phyloP scores from a whole-genome alignment of 345 rosid genomes.

The Eucalyptus curtisii region DNA sequence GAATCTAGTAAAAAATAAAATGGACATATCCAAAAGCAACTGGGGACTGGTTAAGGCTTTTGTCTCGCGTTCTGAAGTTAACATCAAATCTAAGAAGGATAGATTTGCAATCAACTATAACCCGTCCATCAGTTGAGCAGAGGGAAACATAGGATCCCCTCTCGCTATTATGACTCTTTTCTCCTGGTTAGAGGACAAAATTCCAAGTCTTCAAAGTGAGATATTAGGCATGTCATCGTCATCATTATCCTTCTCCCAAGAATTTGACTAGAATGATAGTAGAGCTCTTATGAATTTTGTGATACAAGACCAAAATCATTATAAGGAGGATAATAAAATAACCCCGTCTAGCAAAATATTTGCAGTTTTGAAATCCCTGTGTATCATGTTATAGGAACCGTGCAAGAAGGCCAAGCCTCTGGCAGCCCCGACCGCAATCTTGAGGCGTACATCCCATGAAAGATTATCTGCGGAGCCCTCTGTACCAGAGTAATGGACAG shows the following conservation, averaged over 20 bases:
- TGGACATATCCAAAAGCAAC: background rate
- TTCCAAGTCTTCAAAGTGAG: background rate
- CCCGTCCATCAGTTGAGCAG: background rate
- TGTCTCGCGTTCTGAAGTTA: rapidly evolving
- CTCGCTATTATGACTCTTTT: background rate
- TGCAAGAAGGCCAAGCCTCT: background rate
- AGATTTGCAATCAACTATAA: background rate
- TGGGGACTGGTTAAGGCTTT: background rate
- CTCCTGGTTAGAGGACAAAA: background rate
- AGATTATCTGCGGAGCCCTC: no score
- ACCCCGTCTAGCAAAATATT: background rate
- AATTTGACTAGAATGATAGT: background rate
- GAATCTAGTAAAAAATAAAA: background rate
- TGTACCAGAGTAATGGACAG: no score
- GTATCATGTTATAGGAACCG: background rate
- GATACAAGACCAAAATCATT: background rate
- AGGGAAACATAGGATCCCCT: background rate
- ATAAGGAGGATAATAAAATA: background rate
- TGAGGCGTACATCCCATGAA: no score
- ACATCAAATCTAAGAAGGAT: background rate
- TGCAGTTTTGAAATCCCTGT: background rate
- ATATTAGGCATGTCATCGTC: background rate
- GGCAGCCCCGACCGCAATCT: no score
- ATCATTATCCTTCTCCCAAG: background rate
- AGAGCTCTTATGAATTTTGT: no score